Evolutionary conservation across 2,329 filamentous ascomycete genomes (phyloP), one percentile per base, ranked within the genome.

Genomic region (Xylaria sp.): DNA sequence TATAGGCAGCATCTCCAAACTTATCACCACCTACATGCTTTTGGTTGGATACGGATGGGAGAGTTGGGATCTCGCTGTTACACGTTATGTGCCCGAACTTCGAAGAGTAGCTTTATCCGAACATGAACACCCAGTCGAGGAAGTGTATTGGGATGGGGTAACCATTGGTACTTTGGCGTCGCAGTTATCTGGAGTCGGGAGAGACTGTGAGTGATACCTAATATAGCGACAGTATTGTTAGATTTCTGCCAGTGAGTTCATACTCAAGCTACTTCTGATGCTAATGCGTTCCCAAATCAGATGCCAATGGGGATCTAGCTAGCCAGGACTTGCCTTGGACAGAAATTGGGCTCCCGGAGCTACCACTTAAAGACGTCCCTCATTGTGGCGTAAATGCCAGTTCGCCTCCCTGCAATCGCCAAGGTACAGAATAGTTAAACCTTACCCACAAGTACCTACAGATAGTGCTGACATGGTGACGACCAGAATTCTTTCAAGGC

Each of bases 1-100:
- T 59, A 66, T 69, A 37, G 63, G 52, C 2, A 69, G 67, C 51
- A 66, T 69, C 48, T 69, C 67, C n/a, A 66, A 69, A 52, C 58
- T 69, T 37, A n/a, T 66, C 39, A 63, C 63, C 6, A n/a, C 37
- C 9, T 69, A 69, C 13, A 41, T 58, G 5, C 58, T 69, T n/a
- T 46, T 69, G 13, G 63, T 63, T 37, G 63, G 48, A 41, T 63
- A 59, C 12, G 67, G 63, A 8, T 63, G 62, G 58, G 52, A 69
- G 15, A 56, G n/a, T 18, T 66, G 63, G 67, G 34, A 66, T 23
- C 41, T 66, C 4, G 20, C 58, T n/a, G 41, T 69, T 25, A 66
- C 67, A 15, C 52, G 48, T 23, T 69, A 59, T 20, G 28, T 63
- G 31, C 57, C 58, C 10, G 67, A 69, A 15, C 67, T 69, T 34